Evolutionary conservation across 1,284 basidiomycete species (phyloP).

Genomic region (Malassezia caprae): DNA sequence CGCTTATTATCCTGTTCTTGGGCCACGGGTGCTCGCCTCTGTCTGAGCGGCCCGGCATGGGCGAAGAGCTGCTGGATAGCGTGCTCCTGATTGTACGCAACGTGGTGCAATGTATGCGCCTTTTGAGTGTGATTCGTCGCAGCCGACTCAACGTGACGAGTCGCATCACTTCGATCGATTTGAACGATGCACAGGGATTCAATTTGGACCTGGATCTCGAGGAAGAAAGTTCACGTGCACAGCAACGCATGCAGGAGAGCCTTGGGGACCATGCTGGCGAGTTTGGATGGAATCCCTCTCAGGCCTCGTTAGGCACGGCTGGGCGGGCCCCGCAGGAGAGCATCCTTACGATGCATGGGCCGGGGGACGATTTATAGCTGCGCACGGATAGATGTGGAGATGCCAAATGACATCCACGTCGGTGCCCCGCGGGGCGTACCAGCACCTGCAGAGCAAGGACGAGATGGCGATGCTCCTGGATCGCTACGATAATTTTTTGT

Average conservation of each 20-base stretch:
- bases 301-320: neutral
- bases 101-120: conserved; percentile 36
- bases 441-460: conserved; percentile 19
- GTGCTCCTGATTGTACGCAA: conserved; percentile 43
- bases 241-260: conserved; percentile 40
- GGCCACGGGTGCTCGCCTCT: conserved; percentile 44
- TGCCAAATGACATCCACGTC: neutral
- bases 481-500: conserved; percentile 43
- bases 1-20: conserved; percentile 41
- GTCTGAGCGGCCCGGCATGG: conserved; percentile 25
- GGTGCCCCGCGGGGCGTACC: conserved; percentile 18
- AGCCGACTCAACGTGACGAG: conserved; percentile 31
- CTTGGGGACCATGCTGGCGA: conserved; percentile 23
- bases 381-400: neutral
- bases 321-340: conserved; percentile 1
- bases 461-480: conserved; percentile 29
- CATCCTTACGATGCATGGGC: conserved; percentile 12
- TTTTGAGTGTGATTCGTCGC: conserved; percentile 40
- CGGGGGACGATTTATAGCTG: conserved; percentile 11
- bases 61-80: conserved; percentile 43
- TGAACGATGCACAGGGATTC: conserved; percentile 30
- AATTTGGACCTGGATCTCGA: conserved; percentile 43
- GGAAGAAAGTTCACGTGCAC: conserved; percentile 38
- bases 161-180: conserved; percentile 36
- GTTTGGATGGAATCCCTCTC: conserved; percentile 9